A percentile compares a stretch with the other conserved stretches of the same genome.
These are phyloP conservation scores for Podospora pseudocomata DNA, from an alignment of 495 filamentous ascomycete species.

Conservation along the genomic window DNA sequence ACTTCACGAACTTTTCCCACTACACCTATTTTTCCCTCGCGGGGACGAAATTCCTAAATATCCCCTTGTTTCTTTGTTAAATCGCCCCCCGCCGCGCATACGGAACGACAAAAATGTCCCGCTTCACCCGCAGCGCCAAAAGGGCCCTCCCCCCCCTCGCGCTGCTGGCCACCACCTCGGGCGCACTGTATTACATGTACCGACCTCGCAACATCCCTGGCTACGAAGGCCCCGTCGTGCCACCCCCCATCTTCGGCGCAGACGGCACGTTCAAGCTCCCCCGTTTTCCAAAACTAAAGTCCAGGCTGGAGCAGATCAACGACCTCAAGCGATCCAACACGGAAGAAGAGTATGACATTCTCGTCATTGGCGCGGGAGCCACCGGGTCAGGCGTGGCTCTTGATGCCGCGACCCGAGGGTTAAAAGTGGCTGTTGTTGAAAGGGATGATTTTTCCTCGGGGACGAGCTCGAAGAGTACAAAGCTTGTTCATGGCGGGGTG, in stretches of 20 bases:
- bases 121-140: slow-evolving; percentile 27
- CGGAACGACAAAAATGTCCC: slow-evolving; percentile 24
- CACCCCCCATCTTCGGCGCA: slow-evolving; percentile 73
- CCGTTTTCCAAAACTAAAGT: slow-evolving; percentile 74
- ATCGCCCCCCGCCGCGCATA: neutral
- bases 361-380: slow-evolving; percentile 89
- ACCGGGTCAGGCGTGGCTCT: slow-evolving; percentile 91
- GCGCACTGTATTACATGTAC: slow-evolving; percentile 71
- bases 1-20: neutral
- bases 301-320: slow-evolving; percentile 61
- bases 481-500: slow-evolving; percentile 94
- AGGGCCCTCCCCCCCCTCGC: slow-evolving; percentile 40
- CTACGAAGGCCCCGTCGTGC: slow-evolving; percentile 71
- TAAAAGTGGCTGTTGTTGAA: slow-evolving; percentile 93
- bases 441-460: slow-evolving; percentile 91
- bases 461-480: slow-evolving; percentile 95
- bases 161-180: slow-evolving; percentile 41
- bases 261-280: slow-evolving; percentile 77
- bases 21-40: neutral
- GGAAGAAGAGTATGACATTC: slow-evolving; percentile 69
- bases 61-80: neutral
- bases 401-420: slow-evolving; percentile 86
- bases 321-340: slow-evolving; percentile 50
- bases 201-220: slow-evolving; percentile 85
- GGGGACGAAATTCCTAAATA: neutral